Conservation (phyloP, 176 grass and related monocot species). For the Oryza longistaminata region DNA sequence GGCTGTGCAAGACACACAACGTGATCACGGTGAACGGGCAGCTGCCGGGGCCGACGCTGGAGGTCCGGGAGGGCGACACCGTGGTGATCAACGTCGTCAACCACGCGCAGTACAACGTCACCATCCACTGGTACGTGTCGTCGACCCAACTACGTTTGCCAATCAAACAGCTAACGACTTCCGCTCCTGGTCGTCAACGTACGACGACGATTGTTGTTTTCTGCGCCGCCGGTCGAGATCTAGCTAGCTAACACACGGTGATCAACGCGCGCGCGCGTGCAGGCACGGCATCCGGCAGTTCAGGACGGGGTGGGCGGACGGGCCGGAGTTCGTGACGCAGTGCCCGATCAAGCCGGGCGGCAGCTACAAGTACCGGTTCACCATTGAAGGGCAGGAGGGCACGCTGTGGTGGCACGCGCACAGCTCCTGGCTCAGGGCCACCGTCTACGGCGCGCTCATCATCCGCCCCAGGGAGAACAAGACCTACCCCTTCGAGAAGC, state of each 20-base stretch:
- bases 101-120: slow-evolving; percentile 62
- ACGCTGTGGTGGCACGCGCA: slow-evolving; percentile 95
- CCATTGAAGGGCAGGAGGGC: slow-evolving; percentile 66
- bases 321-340: slow-evolving; percentile 82
- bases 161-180: background rate
- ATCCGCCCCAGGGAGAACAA: slow-evolving; percentile 51
- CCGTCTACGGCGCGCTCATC: slow-evolving; percentile 76
- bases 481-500: slow-evolving; percentile 66
- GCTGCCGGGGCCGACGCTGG: slow-evolving; percentile 74
- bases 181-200: too few species aligned
- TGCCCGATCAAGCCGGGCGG: slow-evolving; percentile 73
- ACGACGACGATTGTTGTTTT: background rate
- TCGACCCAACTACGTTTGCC: too few species aligned
- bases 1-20: slow-evolving; percentile 77
- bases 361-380: slow-evolving; percentile 79
- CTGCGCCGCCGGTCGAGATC: too few species aligned
- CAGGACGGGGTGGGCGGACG: slow-evolving; percentile 77
- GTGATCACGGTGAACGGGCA: slow-evolving; percentile 87
- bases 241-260: too few species aligned
- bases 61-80: slow-evolving; percentile 84
- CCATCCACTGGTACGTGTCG: slow-evolving; percentile 62
- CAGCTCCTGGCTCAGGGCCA: slow-evolving; percentile 83
- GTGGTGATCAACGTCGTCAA: slow-evolving; percentile 68
- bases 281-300: slow-evolving; percentile 77
- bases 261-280: background rate